Percentiles rank a stretch among this genome's conserved stretches.
Evolutionary conservation across 202 grass and related monocot genomes (phyloP).

Genomic region (Saccharum hybrid): DNA sequence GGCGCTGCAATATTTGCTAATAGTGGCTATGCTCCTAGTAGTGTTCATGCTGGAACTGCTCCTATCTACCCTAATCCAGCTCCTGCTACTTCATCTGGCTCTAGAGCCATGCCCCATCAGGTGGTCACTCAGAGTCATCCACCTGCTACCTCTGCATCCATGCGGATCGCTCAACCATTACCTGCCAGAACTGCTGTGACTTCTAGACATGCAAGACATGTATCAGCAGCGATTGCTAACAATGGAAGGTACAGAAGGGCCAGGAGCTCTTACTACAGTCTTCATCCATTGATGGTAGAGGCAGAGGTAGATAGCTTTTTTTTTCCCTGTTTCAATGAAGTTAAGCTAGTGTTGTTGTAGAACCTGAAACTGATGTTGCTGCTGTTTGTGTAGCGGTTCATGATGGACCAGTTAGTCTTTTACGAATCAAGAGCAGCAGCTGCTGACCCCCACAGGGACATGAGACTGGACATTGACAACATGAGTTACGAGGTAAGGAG

Average conservation of each 20-base stretch:
- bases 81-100: slow-evolving; percentile 30
- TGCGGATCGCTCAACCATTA: slow-evolving; percentile 20
- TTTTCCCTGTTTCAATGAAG: slow-evolving; percentile 28
- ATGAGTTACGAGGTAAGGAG: slow-evolving; percentile 89
- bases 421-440: slow-evolving; percentile 51
- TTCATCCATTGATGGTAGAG: slow-evolving; percentile 54
- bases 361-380: slow-evolving; percentile 39
- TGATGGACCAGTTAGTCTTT: slow-evolving; percentile 49
- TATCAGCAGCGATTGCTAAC: slow-evolving; percentile 35
- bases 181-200: slow-evolving; percentile 32
- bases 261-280: slow-evolving; percentile 53
- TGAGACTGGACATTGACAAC: slow-evolving; percentile 85
- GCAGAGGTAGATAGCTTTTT: slow-evolving; percentile 58
- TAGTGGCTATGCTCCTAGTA: slow-evolving; percentile 48
- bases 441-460: slow-evolving; percentile 76
- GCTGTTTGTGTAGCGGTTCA: slow-evolving; percentile 59
- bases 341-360: slow-evolving; percentile 18
- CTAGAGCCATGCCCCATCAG: slow-evolving; percentile 33
- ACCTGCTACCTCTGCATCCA: slow-evolving; percentile 22
- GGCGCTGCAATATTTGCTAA: slow-evolving; percentile 31
- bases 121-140: slow-evolving; percentile 27
- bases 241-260: slow-evolving; percentile 59
- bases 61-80: slow-evolving; percentile 35
- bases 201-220: slow-evolving; percentile 58
- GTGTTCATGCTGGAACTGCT: slow-evolving; percentile 29